Evolutionary conservation across 2,329 filamentous ascomycete species (phyloP), one percentile per base, ranked within the genome.

Genomic region (Aurifilum marmelostoma): DNA sequence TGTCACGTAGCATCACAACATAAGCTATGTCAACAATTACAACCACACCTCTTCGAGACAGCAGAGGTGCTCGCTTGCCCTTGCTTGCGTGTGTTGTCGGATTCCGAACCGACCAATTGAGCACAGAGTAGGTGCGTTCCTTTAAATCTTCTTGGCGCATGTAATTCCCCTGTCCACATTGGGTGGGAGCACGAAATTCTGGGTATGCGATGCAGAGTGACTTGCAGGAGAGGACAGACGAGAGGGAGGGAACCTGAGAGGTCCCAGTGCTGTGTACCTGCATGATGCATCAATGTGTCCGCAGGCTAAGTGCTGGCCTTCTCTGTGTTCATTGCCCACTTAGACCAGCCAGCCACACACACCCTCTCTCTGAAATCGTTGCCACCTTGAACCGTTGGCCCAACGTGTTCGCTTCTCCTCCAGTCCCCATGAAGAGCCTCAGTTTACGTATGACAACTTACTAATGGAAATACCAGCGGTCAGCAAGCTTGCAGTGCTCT

Each of bases 21-120:
- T 7, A 43, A 37, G 37, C 59, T n/a, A n/a, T 21, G 11, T n/a
- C 2, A 37, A 41, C 18, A 6, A 2, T 8, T n/a, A 2, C 43
- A 21, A 9, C 21, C 21, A 3, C 21, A 24, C 12, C 32, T 60
- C 32, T 2, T 47, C 18, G 21, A 47, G 32, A 24, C n/a, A n/a
- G 58, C 32, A 54, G 52, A 56, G 2, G 14, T 9, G 27, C 52
- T 56, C 27, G 52, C 24, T 56, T 32, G 14, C 43, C n/a, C 11
- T 9, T 32, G 54, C 54, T 21, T 58, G 54, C 32, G 32, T 37
- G 21, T n/a, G 18, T 32, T 39, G 58, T 32, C 32, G 32, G 58
- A 39, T 32, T 39, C 32, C 58, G 58, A 60, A 37, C 58, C 32
- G 58, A 37, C 58, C 58, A 60, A 60, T 60, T 14, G n/a, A 60